Evolutionary conservation across 2,329 filamentous ascomycete species (phyloP).

Genomic region (Cucurbitaria berberidis): DNA sequence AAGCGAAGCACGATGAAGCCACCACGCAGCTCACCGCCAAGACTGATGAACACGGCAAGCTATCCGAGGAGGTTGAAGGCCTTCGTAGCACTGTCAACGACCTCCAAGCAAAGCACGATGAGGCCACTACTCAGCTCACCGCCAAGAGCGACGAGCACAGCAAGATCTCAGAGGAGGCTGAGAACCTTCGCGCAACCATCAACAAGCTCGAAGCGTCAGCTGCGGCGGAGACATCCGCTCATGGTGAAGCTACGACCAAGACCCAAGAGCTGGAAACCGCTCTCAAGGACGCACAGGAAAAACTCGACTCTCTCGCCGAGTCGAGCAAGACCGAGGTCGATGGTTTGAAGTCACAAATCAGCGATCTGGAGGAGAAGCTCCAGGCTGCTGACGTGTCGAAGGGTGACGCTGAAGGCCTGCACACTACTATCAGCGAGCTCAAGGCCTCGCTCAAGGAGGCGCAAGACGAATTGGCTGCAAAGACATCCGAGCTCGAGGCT

Average conservation of each 20-base stretch:
- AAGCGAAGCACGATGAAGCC: constrained; percentile 22
- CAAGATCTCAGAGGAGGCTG: constrained; percentile 26
- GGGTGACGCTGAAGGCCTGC: constrained; percentile 34
- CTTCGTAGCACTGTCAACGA: not conserved
- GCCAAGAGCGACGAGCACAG: constrained; percentile 11
- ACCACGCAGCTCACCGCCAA: constrained; percentile 22
- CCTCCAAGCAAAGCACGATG: too few species aligned
- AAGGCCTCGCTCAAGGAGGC: constrained; percentile 36
- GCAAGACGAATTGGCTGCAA: constrained; percentile 29
- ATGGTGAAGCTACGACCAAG: constrained; percentile 22
- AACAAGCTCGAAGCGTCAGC: constrained; percentile 34
- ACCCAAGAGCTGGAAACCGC: constrained; percentile 26
- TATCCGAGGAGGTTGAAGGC: constrained; percentile 25
- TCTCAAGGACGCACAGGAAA: constrained; percentile 25
- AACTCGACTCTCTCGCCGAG: constrained; percentile 21
- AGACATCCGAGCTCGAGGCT: constrained; percentile 31
- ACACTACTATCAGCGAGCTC: constrained; percentile 34
- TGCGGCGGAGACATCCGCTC: constrained; percentile 15
- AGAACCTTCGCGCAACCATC: constrained; percentile 30
- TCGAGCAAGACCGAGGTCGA: constrained; percentile 32
- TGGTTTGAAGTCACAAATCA: constrained; percentile 29
- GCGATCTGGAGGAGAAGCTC: constrained; percentile 32
- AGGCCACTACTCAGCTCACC: too few species aligned
- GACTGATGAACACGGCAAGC: constrained; percentile 27
- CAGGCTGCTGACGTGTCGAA: constrained; percentile 30